Base-by-base conservation (phyloP, 1,284 basidiomycete genomes). In the Ustilago nuda region DNA sequence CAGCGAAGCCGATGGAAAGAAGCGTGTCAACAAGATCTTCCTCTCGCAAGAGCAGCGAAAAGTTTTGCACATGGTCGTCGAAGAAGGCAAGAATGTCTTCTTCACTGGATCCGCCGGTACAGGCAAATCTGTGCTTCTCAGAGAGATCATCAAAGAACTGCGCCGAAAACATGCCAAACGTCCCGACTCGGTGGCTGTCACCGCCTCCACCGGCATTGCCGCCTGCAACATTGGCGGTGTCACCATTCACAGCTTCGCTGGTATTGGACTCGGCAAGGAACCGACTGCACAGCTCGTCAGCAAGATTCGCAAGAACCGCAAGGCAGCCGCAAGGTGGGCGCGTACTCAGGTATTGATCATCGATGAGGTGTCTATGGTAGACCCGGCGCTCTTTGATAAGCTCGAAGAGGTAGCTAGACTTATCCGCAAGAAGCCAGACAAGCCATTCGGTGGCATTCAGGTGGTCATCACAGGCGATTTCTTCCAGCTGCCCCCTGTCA, bases 361-460 rank as follows among this genome's bases (percentile, higher is more conserved):
- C 59, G 96, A 99, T 85, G 96, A 99, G 90, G 90, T 84, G 37
- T 99, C 96, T 0, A 99, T 99, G 96, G 91, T 99, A 1, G 97
- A 98, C 63, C 95, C 93, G 0, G 90, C 91, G 32, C 88, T 98
- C 1, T 94, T 98, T 75, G 95, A 98, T 83, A 95, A 95, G 81
- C 88, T 98, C 63, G 91, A 91, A 46, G 87, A 89, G 32, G 90
- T 94, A 57, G 93, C 89, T 12, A 87, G 88, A 33, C 87, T 87
- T 0, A 69, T 94, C 27, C 89, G 93, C 78, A 92, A 91, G 82
- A 74, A 67, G 51, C 68, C 72, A 5, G 69, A 61, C 66, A 90
- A 88, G 66, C 76, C 95, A 0, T 99, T 98, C 76, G 96, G 97
- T n/a, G 96, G 95, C 1, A 95, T 99, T 36, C 91, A 95, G 91